These are phyloP conservation scores for Raffaelea ambrosiae DNA, from an alignment of 2,329 filamentous ascomycete species.

Conservation along the genomic window DNA sequence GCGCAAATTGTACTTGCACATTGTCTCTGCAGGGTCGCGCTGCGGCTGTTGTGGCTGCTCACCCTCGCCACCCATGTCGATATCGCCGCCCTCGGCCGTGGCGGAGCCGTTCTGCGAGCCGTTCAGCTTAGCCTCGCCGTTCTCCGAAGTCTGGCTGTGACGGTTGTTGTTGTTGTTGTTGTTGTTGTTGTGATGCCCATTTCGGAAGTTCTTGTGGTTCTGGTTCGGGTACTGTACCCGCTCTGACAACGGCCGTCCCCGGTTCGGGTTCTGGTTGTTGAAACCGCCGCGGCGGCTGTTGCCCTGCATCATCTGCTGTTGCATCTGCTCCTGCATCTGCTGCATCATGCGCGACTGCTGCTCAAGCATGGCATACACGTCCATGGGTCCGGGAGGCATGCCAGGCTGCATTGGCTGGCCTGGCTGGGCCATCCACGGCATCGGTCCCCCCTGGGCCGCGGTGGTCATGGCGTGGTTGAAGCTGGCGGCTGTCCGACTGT, in stretches of 20 bases:
- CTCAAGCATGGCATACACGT: constrained; percentile 69
- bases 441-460: constrained; percentile 25
- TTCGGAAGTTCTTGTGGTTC: constrained; percentile 42
- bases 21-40: constrained; percentile 50
- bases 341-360: constrained; percentile 83
- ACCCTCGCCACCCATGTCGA: constrained; percentile 43
- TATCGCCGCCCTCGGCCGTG: constrained; percentile 39
- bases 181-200: constrained; percentile 35
- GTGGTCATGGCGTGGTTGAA: constrained; percentile 42
- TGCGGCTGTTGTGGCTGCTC: constrained; percentile 15
- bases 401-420: constrained; percentile 14
- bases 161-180: constrained; percentile 22
- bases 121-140: constrained; percentile 22
- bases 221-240: constrained; percentile 52
- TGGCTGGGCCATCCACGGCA: constrained; percentile 39
- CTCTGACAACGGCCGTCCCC: constrained; percentile 62
- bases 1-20: constrained; percentile 83
- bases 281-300: constrained; percentile 29
- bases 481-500: constrained; percentile 38
- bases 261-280: constrained; percentile 24
- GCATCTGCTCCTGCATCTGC: constrained; percentile 56
- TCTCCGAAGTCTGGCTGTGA: constrained; percentile 16
- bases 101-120: constrained; percentile 13
- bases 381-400: constrained; percentile 36
- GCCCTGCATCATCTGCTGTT: constrained; percentile 39